Conservation (phyloP, 768 basidiomycete genomes). For the Collybiopsis luxurians region DNA sequence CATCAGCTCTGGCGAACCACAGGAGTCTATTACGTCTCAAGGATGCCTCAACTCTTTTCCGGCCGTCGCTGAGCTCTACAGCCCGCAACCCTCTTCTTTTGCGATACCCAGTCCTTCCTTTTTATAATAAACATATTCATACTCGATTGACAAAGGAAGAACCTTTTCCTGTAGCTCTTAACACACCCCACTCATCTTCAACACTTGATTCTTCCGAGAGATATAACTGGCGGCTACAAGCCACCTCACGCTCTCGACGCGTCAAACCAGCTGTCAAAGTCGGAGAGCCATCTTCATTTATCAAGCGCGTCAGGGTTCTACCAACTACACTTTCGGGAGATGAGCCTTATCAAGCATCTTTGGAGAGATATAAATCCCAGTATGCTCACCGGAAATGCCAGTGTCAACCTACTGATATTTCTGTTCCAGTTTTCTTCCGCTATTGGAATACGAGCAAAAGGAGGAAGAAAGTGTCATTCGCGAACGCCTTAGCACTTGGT, state of each 20-base stretch:
- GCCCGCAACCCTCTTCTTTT: neutral
- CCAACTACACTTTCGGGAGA: slow-evolving; percentile 27
- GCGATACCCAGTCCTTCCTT: neutral
- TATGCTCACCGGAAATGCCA: slow-evolving; percentile 22
- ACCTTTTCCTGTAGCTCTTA: neutral
- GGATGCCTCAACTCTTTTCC: slow-evolving; percentile 22
- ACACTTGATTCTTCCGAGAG: slow-evolving; percentile 21
- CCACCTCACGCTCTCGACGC: slow-evolving; percentile 28
- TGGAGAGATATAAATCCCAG: slow-evolving; percentile 55
- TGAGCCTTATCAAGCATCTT: slow-evolving; percentile 46
- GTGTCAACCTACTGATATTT: neutral
- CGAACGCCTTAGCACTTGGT: slow-evolving; percentile 69
- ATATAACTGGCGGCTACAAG: slow-evolving; percentile 63
- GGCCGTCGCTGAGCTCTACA: neutral
- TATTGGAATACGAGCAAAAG: slow-evolving; percentile 61
- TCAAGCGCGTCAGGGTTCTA: slow-evolving; percentile 38
- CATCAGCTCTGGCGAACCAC: neutral
- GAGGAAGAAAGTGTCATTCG: slow-evolving; percentile 59
- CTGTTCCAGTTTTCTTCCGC: slow-evolving; percentile 35
- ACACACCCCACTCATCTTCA: neutral
- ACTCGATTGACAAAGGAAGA: neutral
- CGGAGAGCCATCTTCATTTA: slow-evolving; percentile 14
- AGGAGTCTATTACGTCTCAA: neutral
- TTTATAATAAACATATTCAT: neutral
- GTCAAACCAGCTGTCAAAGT: neutral